A percentile compares a stretch with the other conserved stretches of the same genome.
phyloP scores from a whole-genome alignment of 192 early-diverging fungal genomes.

The Podila epigama region DNA sequence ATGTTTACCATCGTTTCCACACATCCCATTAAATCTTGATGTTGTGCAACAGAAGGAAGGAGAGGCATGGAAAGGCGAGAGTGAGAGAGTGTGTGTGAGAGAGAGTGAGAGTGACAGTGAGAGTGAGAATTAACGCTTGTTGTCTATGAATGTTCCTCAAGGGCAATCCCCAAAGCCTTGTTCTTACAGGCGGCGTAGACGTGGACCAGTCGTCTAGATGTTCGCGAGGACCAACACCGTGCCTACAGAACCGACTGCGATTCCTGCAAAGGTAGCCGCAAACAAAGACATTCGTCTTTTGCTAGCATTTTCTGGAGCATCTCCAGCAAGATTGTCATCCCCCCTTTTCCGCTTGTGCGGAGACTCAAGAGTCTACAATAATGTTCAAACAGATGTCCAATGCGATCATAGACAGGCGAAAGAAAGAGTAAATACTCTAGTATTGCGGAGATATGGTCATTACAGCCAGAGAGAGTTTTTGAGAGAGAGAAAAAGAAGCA shows the following conservation, averaged over 20 bases:
- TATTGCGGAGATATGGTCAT: too few relatives aligned
- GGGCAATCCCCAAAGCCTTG: too few relatives aligned
- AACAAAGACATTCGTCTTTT: not conserved
- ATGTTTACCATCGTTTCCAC: not conserved
- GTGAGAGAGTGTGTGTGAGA: too few relatives aligned
- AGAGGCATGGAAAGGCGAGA: too few relatives aligned
- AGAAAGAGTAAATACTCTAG: too few relatives aligned
- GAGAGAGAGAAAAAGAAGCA: too few relatives aligned
- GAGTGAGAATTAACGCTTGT: too few relatives aligned
- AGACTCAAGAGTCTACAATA: too few relatives aligned
- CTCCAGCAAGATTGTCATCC: not conserved
- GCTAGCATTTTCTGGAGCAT: not conserved
- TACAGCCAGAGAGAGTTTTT: too few relatives aligned
- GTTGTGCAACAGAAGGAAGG: too few relatives aligned
- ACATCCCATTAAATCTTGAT: not conserved
- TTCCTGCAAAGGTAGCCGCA: constrained; percentile 22
- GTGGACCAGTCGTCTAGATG: constrained; percentile 1
- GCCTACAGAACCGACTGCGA: constrained; percentile 38
- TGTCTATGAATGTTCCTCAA: too few relatives aligned
- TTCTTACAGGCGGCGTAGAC: not conserved
- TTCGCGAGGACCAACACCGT: constrained; percentile 28
- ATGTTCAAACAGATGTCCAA: not conserved
- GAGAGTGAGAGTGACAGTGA: too few relatives aligned
- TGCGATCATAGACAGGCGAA: not conserved
- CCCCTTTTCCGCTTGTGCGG: not conserved